Evolutionary conservation across 768 basidiomycete genomes (phyloP), one percentile per base, ranked within the genome.

Genomic region (Floccularia luteovirens): DNA sequence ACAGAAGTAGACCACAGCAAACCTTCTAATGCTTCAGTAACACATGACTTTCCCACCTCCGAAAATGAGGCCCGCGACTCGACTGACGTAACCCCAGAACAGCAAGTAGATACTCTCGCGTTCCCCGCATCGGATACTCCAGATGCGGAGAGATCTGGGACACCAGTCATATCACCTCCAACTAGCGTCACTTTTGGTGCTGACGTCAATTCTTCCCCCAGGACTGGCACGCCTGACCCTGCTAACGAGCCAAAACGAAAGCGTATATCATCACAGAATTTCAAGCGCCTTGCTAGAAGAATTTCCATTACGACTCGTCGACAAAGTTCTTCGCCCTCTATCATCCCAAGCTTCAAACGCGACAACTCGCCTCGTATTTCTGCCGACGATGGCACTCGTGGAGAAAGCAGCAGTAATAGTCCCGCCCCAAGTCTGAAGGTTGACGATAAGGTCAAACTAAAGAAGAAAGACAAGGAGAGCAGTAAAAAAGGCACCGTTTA

Each of bases 251-350:
- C 76, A 24, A 88, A 87, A 64, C 70, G 86, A 45, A 86, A 82
- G 54, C 75, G 85, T 14, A 87, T 85, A 43, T 80, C 85, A 6
- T 83, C 85, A 20, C 88, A 91, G 56, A 90, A 90, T 52, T 86
- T 91, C 68, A 85, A 88, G 56, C 74, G 85, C 13, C 54, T 90
- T 25, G 88, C 86, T 12, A 67, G 85, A 44, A 69, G 77, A 45
- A 80, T 90, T 41, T 88, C 86, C 7, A 58, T 85, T 31, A 72
- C 67, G 21, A 72, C 79, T 0, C 70, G 74, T 33, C 73, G 79
- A 20, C 72, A 75, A 46, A 74, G 71, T 25, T 72, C 69, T 17
- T 62, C 67, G 7, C 65, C 73, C 13, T 71, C 69, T 5, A 70
- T 75, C 24, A 64, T 77, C 39, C 71, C 75, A 36, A 70, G 70